These are phyloP conservation scores for Melampsora americana DNA, from an alignment of 1,284 basidiomycete species.

Conservation along the genomic window DNA sequence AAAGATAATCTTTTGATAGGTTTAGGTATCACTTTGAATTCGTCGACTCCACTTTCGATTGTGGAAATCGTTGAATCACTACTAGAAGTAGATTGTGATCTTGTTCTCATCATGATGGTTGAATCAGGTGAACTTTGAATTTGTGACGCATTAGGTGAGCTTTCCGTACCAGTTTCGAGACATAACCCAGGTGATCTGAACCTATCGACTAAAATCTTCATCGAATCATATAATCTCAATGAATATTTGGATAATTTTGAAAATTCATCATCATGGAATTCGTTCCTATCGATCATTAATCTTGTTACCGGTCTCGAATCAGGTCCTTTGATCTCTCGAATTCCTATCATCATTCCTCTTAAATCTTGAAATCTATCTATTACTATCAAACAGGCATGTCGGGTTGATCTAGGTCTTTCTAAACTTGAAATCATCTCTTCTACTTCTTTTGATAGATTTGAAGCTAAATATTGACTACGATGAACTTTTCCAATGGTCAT, in stretches of 20 bases:
- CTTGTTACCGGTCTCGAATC: constrained; percentile 31
- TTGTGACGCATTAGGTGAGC: not conserved
- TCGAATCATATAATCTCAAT: constrained; percentile 35
- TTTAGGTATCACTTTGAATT: not conserved
- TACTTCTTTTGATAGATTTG: constrained; percentile 9
- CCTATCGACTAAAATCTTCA: constrained; percentile 34
- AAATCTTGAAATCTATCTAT: constrained; percentile 16
- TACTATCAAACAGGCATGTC: constrained; percentile 40
- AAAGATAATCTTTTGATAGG: not conserved
- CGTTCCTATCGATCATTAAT: constrained; percentile 2
- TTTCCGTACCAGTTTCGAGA: not conserved
- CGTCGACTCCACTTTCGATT: not conserved
- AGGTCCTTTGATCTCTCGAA: constrained; percentile 7
- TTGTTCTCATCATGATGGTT: not conserved
- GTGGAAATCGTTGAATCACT: not conserved
- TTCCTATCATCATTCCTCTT: constrained; percentile 18
- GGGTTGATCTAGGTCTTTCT: not conserved
- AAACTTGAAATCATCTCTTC: constrained; percentile 18
- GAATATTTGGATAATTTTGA: constrained; percentile 1
- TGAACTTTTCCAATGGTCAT: constrained; percentile 32
- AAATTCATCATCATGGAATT: constrained; percentile 17
- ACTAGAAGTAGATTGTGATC: not conserved
- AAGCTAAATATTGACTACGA: constrained; percentile 13
- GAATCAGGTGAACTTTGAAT: not conserved
- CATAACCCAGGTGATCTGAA: constrained; percentile 25